These are phyloP conservation scores for Bathelium albidoporum DNA, from an alignment of 495 filamentous ascomycete species.

Conservation along the genomic window DNA sequence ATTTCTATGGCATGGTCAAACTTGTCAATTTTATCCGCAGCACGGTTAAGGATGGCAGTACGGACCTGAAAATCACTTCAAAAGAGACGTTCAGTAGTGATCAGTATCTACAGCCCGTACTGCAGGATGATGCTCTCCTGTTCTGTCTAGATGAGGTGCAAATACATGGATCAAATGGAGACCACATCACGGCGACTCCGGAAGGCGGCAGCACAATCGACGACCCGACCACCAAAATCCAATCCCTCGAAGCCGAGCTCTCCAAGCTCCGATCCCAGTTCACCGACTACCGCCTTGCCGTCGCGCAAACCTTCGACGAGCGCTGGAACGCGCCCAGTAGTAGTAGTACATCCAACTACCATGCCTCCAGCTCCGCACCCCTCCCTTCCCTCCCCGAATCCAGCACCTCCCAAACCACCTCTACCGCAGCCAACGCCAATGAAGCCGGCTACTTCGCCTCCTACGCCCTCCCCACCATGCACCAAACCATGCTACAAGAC, in stretches of 20 bases:
- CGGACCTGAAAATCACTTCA: slow-evolving; percentile 45
- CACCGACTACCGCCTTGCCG: slow-evolving; percentile 57
- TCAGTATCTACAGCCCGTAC: slow-evolving; percentile 63
- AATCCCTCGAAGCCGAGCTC: slow-evolving; percentile 59
- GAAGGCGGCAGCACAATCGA: background rate
- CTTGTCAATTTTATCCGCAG: slow-evolving; percentile 73
- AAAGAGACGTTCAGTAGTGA: slow-evolving; percentile 59
- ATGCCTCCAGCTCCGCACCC: slow-evolving; percentile 13
- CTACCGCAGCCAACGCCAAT: slow-evolving; percentile 27
- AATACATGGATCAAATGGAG: slow-evolving; percentile 14
- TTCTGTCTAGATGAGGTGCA: slow-evolving; percentile 72
- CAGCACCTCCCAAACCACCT: slow-evolving; percentile 19
- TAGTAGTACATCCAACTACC: no score
- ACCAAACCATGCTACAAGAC: slow-evolving; percentile 86
- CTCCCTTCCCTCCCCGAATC: background rate
- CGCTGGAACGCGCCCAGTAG: slow-evolving; percentile 48
- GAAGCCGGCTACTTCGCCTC: slow-evolving; percentile 71
- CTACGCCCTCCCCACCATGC: slow-evolving; percentile 74
- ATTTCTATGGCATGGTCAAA: slow-evolving; percentile 75
- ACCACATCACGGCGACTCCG: slow-evolving; percentile 8
- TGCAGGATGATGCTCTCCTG: slow-evolving; percentile 85
- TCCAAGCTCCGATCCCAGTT: slow-evolving; percentile 56
- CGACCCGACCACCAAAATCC: slow-evolving; percentile 36
- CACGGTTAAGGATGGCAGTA: slow-evolving; percentile 42
- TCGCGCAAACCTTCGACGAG: slow-evolving; percentile 60